phyloP scores from a whole-genome alignment of 164 flowering plant species.

The Nymphaea thermarum region DNA sequence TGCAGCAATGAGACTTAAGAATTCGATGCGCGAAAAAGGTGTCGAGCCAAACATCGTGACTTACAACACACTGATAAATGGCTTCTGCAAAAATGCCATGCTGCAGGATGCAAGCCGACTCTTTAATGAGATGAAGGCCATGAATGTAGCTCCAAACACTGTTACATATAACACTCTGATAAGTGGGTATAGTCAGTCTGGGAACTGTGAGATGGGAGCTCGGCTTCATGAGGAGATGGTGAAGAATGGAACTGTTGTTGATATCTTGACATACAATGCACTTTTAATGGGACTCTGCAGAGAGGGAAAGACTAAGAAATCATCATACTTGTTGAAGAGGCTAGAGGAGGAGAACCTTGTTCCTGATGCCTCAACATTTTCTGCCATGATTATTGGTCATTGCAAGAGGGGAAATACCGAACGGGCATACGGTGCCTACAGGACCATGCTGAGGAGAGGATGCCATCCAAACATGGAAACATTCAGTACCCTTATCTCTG shows the following conservation, averaged over 20 bases:
- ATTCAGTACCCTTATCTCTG: constrained; percentile 37
- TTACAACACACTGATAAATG: constrained; percentile 61
- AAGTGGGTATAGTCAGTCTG: constrained; percentile 46
- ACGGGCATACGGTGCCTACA: constrained; percentile 57
- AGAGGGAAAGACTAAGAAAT: constrained; percentile 82
- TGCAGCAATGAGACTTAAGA: constrained; percentile 55
- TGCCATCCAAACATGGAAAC: constrained; percentile 47
- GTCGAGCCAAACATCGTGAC: constrained; percentile 40
- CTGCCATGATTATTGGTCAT: constrained; percentile 73
- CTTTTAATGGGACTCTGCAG: constrained; percentile 70
- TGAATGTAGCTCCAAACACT: constrained; percentile 39
- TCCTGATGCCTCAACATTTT: constrained; percentile 73
- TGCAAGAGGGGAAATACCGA: constrained; percentile 58
- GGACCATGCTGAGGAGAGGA: constrained; percentile 63
- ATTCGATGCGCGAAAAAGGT: constrained; percentile 41
- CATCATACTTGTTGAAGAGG: constrained; percentile 57
- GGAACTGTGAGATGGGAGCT: constrained; percentile 49
- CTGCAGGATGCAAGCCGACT: constrained; percentile 51
- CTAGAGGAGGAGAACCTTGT: constrained; percentile 41
- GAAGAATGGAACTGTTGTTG: constrained; percentile 38
- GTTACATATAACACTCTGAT: constrained; percentile 75
- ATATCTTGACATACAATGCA: constrained; percentile 75
- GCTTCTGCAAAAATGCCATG: constrained; percentile 66
- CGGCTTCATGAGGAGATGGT: constrained; percentile 67
- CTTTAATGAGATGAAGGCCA: constrained; percentile 61